Conservation (phyloP, 768 basidiomycete genomes). For the Lactarius akahatsu region DNA sequence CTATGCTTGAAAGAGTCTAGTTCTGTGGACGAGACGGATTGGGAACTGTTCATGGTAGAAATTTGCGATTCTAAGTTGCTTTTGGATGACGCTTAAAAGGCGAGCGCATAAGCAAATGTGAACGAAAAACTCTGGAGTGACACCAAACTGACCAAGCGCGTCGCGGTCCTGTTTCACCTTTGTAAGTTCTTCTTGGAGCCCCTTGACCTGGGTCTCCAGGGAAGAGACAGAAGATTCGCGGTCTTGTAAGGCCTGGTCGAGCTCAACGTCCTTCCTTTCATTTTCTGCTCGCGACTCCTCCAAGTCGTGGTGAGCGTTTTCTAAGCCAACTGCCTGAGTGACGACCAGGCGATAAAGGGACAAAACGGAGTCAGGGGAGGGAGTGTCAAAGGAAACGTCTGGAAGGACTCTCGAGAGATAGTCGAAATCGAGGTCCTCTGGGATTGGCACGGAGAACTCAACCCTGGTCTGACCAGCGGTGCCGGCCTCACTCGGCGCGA, state of each 20-base stretch:
- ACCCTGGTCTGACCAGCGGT: slow-evolving; percentile 40
- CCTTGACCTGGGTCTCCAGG: slow-evolving; percentile 52
- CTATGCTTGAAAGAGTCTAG: slow-evolving; percentile 56
- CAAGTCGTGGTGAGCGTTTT: slow-evolving; percentile 57
- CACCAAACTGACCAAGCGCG: slow-evolving; percentile 53
- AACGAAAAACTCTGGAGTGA: slow-evolving; percentile 10
- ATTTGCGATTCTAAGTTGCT: slow-evolving; percentile 55
- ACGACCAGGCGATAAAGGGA: slow-evolving; percentile 62
- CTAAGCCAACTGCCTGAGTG: slow-evolving; percentile 54
- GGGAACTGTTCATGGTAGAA: slow-evolving; percentile 53
- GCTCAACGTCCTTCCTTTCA: slow-evolving; percentile 74
- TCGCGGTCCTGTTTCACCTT: slow-evolving; percentile 61
- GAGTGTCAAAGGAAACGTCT: slow-evolving; percentile 53
- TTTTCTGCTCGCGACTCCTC: slow-evolving; percentile 69
- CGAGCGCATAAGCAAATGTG: slow-evolving; percentile 28
- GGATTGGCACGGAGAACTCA: slow-evolving; percentile 47
- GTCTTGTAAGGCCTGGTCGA: slow-evolving; percentile 83
- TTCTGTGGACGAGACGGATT: slow-evolving; percentile 62
- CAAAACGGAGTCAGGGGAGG: slow-evolving; percentile 59
- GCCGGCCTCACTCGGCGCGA: slow-evolving; percentile 35
- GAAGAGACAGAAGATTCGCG: slow-evolving; percentile 61
- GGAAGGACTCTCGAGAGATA: slow-evolving; percentile 60
- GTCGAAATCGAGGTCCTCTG: slow-evolving; percentile 66
- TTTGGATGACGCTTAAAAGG: slow-evolving; percentile 44
- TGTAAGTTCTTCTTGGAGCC: slow-evolving; percentile 54